Base-by-base conservation (phyloP, 345 rosid genomes). In the Physaria fendleri region DNA sequence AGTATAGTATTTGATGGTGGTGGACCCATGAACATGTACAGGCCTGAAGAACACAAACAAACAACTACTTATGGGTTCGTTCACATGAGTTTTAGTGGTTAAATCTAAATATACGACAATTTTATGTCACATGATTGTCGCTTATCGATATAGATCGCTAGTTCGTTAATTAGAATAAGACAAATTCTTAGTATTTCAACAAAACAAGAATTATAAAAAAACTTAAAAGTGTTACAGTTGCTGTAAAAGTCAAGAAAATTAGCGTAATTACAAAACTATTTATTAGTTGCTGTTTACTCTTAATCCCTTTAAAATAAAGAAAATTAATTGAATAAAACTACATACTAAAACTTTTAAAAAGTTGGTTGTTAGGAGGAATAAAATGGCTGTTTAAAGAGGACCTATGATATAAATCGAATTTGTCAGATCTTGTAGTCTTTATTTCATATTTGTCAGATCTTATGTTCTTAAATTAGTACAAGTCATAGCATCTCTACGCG, bases 401-500 rank as follows among this genome's bases (percentile, higher is more conserved):
- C 54, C 46, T 33, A 10, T 14, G 20, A 10, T 5, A n/a, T 16
- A 33, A 12, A n/a, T 29, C 27, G 8, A 29, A 59, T 25, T 14
- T 42, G 59, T 67, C 72, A 50, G 44, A 24, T 50, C 23, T 67
- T 32, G 72, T 59, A 59, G 58, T 67, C 59, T 33, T 27, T 14
- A 28, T 14, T 5, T 29, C 27, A 5, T 39, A 59, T 25, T 14
- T 42, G 59, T 67, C 72, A 50, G 44, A 24, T 50, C 23, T 67
- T 32, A 65, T 59, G 65, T 67, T 67, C 59, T 33, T 27, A 46
- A 10, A 15, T 40, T 41, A 4, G 23, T 50, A 38, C 46, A 59
- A 41, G 72, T 67, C 72, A 38, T 58, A 40, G 24, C 4, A 49
- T 29, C 71, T 40, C 51, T 14, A 33, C 65, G 72, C 72, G 72